A percentile compares a stretch with the other conserved stretches of the same genome.
phyloP scores from a whole-genome alignment of 257 asterid genomes.

The Primulina huaijiensis region DNA sequence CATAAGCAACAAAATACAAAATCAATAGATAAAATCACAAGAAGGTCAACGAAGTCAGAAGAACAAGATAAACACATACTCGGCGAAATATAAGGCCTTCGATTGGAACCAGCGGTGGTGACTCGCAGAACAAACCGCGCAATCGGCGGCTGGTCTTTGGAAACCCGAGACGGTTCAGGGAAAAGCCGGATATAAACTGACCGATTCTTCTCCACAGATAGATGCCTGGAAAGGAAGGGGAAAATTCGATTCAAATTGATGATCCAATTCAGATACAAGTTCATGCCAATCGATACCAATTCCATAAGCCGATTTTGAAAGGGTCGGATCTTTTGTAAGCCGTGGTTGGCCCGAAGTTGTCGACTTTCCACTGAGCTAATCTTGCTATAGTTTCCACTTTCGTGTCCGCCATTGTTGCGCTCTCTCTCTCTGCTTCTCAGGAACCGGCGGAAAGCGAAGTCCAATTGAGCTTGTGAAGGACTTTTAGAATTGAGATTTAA shows the following conservation, averaged over 20 bases:
- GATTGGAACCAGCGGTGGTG: slow-evolving; percentile 54
- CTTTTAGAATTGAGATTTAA: not conserved
- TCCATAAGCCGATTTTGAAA: slow-evolving; percentile 88
- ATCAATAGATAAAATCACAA: not conserved
- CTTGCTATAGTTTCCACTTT: slow-evolving; percentile 88
- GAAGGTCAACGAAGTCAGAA: not conserved
- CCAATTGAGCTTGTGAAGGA: not conserved
- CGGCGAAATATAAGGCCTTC: slow-evolving; percentile 73
- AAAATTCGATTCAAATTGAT: not conserved
- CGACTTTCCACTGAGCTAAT: slow-evolving; percentile 93
- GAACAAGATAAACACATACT: slow-evolving; percentile 27
- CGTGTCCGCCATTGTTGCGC: slow-evolving; percentile 46
- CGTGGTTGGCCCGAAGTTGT: slow-evolving; percentile 54
- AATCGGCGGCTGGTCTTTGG: slow-evolving; percentile 83
- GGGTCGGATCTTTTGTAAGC: slow-evolving; percentile 89
- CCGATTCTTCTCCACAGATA: slow-evolving; percentile 63
- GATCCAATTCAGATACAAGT: not conserved
- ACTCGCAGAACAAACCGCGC: slow-evolving; percentile 82
- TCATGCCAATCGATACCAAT: slow-evolving; percentile 49
- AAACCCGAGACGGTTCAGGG: slow-evolving; percentile 69
- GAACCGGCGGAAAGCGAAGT: not conserved
- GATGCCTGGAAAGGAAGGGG: slow-evolving; percentile 36
- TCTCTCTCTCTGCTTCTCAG: too few species aligned
- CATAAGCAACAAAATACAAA: slow-evolving; percentile 6
- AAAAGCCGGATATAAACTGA: slow-evolving; percentile 63